A percentile compares a stretch with the other conserved stretches of the same genome.
Evolutionary conservation across 331 rosid species (phyloP).

Genomic region (Saraca asoca): DNA sequence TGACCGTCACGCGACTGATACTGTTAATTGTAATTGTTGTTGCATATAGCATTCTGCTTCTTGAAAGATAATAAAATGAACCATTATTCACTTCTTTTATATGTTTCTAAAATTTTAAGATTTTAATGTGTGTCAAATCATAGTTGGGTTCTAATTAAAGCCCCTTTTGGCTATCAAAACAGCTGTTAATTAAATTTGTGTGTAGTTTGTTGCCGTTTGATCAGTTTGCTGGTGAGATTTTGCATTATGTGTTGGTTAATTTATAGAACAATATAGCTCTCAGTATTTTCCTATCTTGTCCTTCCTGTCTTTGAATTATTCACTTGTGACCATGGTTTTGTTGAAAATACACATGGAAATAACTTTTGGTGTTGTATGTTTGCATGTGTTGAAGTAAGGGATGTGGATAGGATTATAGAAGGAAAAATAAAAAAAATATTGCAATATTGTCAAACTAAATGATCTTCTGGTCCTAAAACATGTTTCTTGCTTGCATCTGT

Average conservation of each 20-base stretch:
- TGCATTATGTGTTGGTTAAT: slow-evolving; percentile 21
- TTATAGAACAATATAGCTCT: slow-evolving; percentile 10
- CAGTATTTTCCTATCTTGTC: not conserved
- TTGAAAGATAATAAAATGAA: not conserved
- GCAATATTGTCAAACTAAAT: slow-evolving; percentile 17
- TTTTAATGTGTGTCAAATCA: slow-evolving; percentile 18
- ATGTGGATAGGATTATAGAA: slow-evolving; percentile 7
- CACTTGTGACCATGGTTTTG: slow-evolving; percentile 16
- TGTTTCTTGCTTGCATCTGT: slow-evolving; percentile 13
- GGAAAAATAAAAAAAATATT: slow-evolving; percentile 1
- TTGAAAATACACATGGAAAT: not conserved
- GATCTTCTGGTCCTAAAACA: slow-evolving; percentile 14
- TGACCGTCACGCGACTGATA: slow-evolving; percentile 13
- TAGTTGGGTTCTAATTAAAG: slow-evolving; percentile 20
- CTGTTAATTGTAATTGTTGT: not conserved
- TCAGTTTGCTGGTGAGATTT: slow-evolving; percentile 11
- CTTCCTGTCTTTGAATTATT: slow-evolving; percentile 13
- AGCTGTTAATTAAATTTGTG: not conserved
- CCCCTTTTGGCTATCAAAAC: not conserved
- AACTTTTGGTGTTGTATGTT: slow-evolving; percentile 11
- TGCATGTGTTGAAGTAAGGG: slow-evolving; percentile 27
- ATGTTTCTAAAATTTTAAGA: not conserved
- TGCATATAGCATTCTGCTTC: slow-evolving; percentile 18
- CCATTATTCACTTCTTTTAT: too few species aligned
- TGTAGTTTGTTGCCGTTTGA: slow-evolving; percentile 18